Evolutionary conservation across 176 grass and related monocot genomes (phyloP), one percentile per base, ranked within the genome.

Genomic region (Triticum urartu): DNA sequence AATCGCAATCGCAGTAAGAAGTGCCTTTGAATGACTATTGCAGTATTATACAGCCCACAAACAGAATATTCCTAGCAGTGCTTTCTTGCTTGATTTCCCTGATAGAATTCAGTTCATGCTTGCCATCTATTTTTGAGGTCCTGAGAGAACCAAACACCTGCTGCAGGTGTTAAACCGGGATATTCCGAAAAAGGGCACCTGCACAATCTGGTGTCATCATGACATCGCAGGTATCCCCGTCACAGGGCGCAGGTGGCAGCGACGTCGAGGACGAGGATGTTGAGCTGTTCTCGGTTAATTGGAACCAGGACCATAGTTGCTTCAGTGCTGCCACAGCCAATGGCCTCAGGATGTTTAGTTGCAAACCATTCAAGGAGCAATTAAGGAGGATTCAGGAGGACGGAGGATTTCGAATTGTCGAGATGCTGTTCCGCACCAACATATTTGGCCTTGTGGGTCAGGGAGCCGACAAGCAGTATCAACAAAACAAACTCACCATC

Each of bases 251-350:
- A 38, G 75, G 38, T n/a, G 33, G 20, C 72, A 18, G 2, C 4
- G 65, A 50, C 14, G 74, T 21, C 56, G 20, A 33, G 45, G 14
- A 85, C 50, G 82, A 87, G 48, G 43, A 77, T 47, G 54, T 81
- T 30, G 69, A 71, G 18, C 32, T 94, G 26, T 59, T 93, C 8
- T 93, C 95, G 0, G 79, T 94, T 0, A 88, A 87, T n/a, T 97
- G 89, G 87, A 97, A 97, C 86, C 92, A 97, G 68, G 87, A 94
- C 77, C 75, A 68, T 8, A 90, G 39, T 28, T 88, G 80, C 75
- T 94, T 97, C 79, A 9, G 79, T 80, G 92, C 79, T 89, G 90
- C 89, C 59, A 97, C 91, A 4, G 93, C 74, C 74, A 52, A 89
- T 64, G 90, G 83, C 80, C 84, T 97, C 79, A 82, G 87, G 58